Percentiles rank a stretch among this genome's conserved stretches.
phyloP scores from a whole-genome alignment of 2,329 filamentous ascomycete species.

The Fusarium falciforme region DNA sequence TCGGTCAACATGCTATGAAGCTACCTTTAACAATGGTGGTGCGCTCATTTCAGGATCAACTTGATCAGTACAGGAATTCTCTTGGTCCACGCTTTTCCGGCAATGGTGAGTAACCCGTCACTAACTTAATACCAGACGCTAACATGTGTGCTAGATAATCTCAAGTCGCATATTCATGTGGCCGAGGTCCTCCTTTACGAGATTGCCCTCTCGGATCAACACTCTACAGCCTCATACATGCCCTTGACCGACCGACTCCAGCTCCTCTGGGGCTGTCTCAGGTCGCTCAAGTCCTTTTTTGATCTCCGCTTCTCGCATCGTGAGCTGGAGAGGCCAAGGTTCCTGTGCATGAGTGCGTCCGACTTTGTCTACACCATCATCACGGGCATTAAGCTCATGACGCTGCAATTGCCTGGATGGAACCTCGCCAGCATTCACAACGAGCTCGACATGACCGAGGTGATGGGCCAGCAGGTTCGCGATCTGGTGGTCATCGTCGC shows the following conservation, averaged over 20 bases:
- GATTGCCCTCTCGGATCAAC: conserved; percentile 55
- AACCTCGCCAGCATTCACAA: conserved; percentile 51
- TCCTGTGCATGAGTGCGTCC: conserved; percentile 57
- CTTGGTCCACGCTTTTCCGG: conserved; percentile 50
- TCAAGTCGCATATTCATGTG: conserved; percentile 57
- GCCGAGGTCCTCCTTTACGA: conserved; percentile 62
- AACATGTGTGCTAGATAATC: conserved; percentile 45
- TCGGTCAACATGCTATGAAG: conserved; percentile 47
- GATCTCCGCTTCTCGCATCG: conserved; percentile 47
- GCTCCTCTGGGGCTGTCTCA: conserved; percentile 59
- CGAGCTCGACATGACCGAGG: conserved; percentile 48
- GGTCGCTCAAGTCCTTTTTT: conserved; percentile 55
- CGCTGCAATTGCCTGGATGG: conserved; percentile 60
- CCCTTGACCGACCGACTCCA: conserved; percentile 54
- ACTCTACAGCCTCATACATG: conserved; percentile 47
- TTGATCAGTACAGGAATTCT: conserved; percentile 53
- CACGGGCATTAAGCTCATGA: conserved; percentile 59
- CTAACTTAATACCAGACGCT: background rate
- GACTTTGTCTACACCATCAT: conserved; percentile 62
- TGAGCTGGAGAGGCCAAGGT: conserved; percentile 52
- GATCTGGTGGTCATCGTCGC: conserved; percentile 46
- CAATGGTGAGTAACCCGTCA: conserved; percentile 46
- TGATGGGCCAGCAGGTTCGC: conserved; percentile 45
- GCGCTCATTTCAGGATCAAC: conserved; percentile 56
- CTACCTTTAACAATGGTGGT: conserved; percentile 56